phyloP scores from a whole-genome alignment of 352 stramenopile species.

The Phytophthora megakarya region DNA sequence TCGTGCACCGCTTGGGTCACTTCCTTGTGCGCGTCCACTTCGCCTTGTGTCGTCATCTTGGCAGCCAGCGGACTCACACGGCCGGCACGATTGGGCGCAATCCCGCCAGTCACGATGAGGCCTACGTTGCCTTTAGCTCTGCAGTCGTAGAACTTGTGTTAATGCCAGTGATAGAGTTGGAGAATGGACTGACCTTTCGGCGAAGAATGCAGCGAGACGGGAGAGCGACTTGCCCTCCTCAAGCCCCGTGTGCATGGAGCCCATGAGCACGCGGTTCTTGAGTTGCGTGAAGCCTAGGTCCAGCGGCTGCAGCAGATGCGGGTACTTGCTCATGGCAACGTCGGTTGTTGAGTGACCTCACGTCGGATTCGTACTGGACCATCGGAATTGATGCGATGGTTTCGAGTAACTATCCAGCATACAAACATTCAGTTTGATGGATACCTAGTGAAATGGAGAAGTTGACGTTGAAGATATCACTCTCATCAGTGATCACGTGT shows the following conservation, averaged over 20 bases:
- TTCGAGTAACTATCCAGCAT: not conserved
- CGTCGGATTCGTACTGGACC: slow-evolving; percentile 17
- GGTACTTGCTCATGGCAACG: slow-evolving; percentile 65
- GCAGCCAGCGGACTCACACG: slow-evolving; percentile 93
- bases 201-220: slow-evolving; percentile 94
- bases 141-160: not conserved
- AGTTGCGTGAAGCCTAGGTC: slow-evolving; percentile 84
- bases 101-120: slow-evolving; percentile 94
- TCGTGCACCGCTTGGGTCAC: slow-evolving; percentile 95
- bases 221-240: slow-evolving; percentile 82
- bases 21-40: slow-evolving; percentile 91
- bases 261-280: slow-evolving; percentile 91
- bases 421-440: too few species aligned
- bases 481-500: too few species aligned
- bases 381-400: slow-evolving; percentile 3
- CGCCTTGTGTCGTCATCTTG: slow-evolving; percentile 91
- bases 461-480: too few species aligned
- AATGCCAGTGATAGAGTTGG: not conserved
- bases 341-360: slow-evolving; percentile 9
- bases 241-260: slow-evolving; percentile 93
- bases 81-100: slow-evolving; percentile 94
- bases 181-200: slow-evolving; percentile 63
- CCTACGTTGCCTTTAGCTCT: slow-evolving; percentile 92
- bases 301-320: slow-evolving; percentile 74
- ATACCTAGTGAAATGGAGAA: too few species aligned